Base-by-base conservation (phyloP, 1,284 basidiomycete species). In the Ganoderma resinaceum region DNA sequence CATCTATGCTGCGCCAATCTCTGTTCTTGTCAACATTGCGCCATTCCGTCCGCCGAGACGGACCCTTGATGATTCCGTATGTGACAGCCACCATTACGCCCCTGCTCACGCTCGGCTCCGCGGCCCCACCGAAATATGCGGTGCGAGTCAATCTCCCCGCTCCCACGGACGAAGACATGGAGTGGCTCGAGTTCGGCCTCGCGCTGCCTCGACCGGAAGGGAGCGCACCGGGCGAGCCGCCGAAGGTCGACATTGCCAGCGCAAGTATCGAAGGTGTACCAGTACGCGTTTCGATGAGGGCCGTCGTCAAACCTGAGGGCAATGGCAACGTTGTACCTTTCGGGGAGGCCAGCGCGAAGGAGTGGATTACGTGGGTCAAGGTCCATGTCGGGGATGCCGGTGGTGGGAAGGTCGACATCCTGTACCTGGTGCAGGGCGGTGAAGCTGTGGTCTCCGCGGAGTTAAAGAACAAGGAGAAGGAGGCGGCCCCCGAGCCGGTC, bases 111-210 rank as follows among this genome's bases (percentile, higher is more conserved):
- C 66, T 63, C 11, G 67, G 67, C 20, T 68, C 66, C n/a, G 53
- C 64, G 2, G 74, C 80, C 33, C 81, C 83, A 12, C 79, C 80
- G 55, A 82, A 83, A 46, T 91, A 93, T 72, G 88, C 86, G 29
- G 91, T 93, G 58, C 84, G 86, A 42, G 72, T 91, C 23, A 79
- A 73, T 59, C 76, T 92, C 20, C 86, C 87, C 38, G 86, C 86
- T 7, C 90, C 90, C 23, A 80, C 83, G 16, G 85, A 89, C 57
- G 75, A 81, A 18, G 86, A 87, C 65, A 84, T 85, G 29, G 89
- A 89, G 66, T 91, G 88, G 89, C 80, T 94, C n/a, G 91, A 93
- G 78, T 93, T 94, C 75, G 91, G 91, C n/a, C 81, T 94, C 53
- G 87, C 87, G 11, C 82, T 84, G 67, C 79, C 82, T 33, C 65